These are phyloP conservation scores for Teratosphaeria zuluensis DNA, from an alignment of 2,329 filamentous ascomycete genomes.

Conservation along the genomic window DNA sequence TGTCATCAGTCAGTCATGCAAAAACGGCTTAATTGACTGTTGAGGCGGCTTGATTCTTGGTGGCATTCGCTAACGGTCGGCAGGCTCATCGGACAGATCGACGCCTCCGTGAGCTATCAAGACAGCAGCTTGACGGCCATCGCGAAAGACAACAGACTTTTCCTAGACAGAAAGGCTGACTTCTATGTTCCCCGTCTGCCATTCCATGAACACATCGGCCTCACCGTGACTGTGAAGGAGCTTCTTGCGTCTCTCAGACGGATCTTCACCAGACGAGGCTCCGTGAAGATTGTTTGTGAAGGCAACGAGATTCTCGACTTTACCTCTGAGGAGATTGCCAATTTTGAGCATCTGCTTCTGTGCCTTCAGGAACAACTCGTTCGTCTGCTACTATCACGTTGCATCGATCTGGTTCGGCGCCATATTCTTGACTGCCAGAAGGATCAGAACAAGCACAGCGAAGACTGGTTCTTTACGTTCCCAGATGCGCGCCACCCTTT, in stretches of 20 bases:
- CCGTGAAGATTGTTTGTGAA: constrained; percentile 13
- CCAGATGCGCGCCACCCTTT: constrained; percentile 20
- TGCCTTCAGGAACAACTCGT: constrained; percentile 29
- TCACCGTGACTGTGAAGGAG: constrained; percentile 23
- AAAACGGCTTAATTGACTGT: no score
- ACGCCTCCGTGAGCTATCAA: constrained; percentile 7
- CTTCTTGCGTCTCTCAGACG: constrained; percentile 23
- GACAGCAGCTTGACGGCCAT: constrained; percentile 21
- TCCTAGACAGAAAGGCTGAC: constrained; percentile 26
- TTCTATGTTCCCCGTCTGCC: constrained; percentile 22
- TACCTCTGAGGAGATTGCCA: constrained; percentile 29
- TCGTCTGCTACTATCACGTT: constrained; percentile 11
- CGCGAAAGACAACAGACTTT: constrained; percentile 24
- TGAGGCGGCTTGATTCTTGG: no score
- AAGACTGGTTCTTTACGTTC: constrained; percentile 24
- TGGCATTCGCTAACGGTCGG: constrained; percentile 1
- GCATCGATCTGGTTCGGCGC: constrained; percentile 10
- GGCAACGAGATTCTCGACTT: constrained; percentile 19
- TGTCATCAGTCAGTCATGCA: no score
- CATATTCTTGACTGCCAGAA: constrained; percentile 16
- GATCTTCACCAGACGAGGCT: constrained; percentile 1
- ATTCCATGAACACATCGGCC: constrained; percentile 20
- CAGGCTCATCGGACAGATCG: constrained; percentile 7
- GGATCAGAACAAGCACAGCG: constrained; percentile 11
- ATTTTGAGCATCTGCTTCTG: constrained; percentile 34